Base-by-base conservation (phyloP, 176 grass and related monocot species). In the Melocanna baccifera region DNA sequence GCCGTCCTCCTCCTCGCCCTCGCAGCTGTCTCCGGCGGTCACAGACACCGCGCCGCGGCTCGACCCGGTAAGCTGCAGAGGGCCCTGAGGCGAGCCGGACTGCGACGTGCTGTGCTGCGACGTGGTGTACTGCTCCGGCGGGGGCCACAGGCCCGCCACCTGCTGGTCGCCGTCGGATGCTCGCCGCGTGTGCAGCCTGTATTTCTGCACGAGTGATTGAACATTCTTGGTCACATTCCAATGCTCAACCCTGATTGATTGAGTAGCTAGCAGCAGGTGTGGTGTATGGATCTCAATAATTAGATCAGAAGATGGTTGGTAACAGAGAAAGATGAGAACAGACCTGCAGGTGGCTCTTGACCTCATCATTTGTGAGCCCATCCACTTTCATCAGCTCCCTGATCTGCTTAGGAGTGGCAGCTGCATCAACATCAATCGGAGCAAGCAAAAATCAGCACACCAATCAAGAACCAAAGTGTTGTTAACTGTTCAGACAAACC, bases 321-420 rank as follows among this genome's bases (percentile, higher is more conserved):
- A 59, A 71, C 12, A 64, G 46, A 36, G 14, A 71, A 57, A 47
- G 84, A 12, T 73, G 41, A 16, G 36, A 75, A 75, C 48, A 51
- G 48, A 93, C 94, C 89, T 97, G 94, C 53, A 97, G 84, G 83
- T 97, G 94, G 86, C 94, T 97, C 73, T 97, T 97, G 23, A 97
- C 94, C 84, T 97, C 94, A 20, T 97, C 94, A 40, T 97, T 97
- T 2, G 94, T 97, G 39, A 97, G 92, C 52, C 88, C 94, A 36
- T 97, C 92, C 32, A 97, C 94, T 79, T 94, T 97, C 94, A 97
- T 97, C 81, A 92, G 52, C 67, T 97, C 92, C 59, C 94, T 90
- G 65, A 97, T 97, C 83, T 94, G 94, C 88, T 97, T 97, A 2
- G 94, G 94, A 77, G 94, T 97, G 12, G 94, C 92, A 12, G 80